Evolutionary conservation across 306 rosid species (phyloP).

Genomic region (Psophocarpus tetragonolobus): DNA sequence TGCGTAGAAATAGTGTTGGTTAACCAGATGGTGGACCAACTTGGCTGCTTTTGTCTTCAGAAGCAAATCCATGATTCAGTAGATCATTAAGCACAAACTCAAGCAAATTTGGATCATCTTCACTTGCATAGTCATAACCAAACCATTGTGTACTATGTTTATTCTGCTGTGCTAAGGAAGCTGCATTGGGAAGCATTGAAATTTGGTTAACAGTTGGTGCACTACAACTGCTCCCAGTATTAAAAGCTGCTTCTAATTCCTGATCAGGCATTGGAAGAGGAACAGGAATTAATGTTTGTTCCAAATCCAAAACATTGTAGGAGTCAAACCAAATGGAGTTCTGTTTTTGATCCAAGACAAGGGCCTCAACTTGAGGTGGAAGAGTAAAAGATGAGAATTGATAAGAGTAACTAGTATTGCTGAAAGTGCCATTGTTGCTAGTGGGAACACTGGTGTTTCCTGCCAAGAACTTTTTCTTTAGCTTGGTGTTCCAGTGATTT

Average conservation of each 20-base stretch:
- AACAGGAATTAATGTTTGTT: constrained; percentile 6
- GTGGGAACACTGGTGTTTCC: neutral
- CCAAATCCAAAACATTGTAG: neutral
- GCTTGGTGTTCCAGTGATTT: constrained; percentile 40
- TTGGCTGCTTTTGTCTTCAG: constrained; percentile 9
- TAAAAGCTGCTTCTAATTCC: constrained; percentile 17
- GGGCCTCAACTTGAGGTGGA: constrained; percentile 27
- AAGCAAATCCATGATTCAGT: constrained; percentile 1
- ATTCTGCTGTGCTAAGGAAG: neutral
- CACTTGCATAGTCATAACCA: constrained; percentile 6
- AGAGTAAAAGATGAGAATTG: constrained; percentile 22
- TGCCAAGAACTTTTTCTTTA: constrained; percentile 32
- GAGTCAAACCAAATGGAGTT: constrained; percentile 15
- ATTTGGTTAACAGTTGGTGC: constrained; percentile 10
- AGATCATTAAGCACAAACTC: constrained; percentile 24
- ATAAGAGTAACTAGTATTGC: constrained; percentile 7
- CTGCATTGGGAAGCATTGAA: constrained; percentile 21
- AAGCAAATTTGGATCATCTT: constrained; percentile 27
- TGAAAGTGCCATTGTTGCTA: constrained; percentile 1
- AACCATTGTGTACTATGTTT: constrained; percentile 14
- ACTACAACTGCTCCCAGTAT: constrained; percentile 9
- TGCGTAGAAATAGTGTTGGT: neutral
- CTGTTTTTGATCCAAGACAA: neutral
- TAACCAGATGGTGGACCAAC: neutral
- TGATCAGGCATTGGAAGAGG: constrained; percentile 12